Conservation (phyloP, 106 monocot species). For the Dendrobium chrysotoxum region DNA sequence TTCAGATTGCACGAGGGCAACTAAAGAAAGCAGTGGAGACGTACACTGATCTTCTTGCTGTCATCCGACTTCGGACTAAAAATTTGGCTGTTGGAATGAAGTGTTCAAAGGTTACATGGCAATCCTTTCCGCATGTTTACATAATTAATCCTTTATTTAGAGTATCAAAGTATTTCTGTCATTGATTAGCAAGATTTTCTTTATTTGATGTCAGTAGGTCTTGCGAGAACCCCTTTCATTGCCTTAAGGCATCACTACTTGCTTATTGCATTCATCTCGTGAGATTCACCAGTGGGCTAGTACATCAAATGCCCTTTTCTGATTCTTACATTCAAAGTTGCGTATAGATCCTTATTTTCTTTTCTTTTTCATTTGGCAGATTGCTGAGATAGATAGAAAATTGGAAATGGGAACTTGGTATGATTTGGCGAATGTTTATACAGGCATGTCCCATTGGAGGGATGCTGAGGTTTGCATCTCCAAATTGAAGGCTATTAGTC, state of each 20-base stretch:
- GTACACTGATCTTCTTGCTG: conserved; percentile 63
- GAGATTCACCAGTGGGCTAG: not conserved
- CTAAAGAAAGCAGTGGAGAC: conserved; percentile 65
- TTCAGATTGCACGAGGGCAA: conserved; percentile 64
- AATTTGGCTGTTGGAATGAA: conserved; percentile 37
- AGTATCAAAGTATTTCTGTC: not conserved
- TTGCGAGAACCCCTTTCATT: not conserved
- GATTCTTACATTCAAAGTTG: not conserved
- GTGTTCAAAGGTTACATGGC: conserved; percentile 35
- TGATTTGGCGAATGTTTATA: conserved; percentile 77
- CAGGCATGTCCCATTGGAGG: conserved; percentile 50
- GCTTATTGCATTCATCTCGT: not conserved
- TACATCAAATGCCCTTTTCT: not conserved
- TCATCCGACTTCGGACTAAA: conserved; percentile 53
- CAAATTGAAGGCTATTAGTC: conserved; percentile 43
- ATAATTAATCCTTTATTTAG: not conserved
- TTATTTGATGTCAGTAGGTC: not conserved
- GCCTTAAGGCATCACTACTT: not conserved
- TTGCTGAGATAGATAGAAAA: conserved; percentile 29
- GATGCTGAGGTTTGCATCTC: conserved; percentile 82
- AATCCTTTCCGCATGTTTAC: not conserved
- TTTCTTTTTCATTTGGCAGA: conserved; percentile 1
- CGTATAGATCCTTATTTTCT: not conserved
- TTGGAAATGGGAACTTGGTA: conserved; percentile 73
- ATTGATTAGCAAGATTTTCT: not conserved